Base-by-base conservation (phyloP, 225 moss, liverwort and hornwort genomes). In the Anthoceros angustus region DNA sequence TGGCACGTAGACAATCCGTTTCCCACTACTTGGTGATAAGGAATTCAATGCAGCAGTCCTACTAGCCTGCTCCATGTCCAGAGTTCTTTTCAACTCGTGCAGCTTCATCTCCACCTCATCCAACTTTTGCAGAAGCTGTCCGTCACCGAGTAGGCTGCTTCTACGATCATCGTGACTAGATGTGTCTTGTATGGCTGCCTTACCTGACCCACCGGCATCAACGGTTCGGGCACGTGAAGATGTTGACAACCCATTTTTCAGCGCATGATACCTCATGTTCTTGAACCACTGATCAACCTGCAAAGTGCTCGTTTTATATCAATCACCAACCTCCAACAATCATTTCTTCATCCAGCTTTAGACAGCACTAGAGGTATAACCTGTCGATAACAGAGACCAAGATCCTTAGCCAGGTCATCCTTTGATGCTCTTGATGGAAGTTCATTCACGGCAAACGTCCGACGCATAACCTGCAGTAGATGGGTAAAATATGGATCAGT, bases 1-100 rank as follows among this genome's bases (percentile, higher is more conserved):
- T 60, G 91, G 86, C 42, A 88, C 68, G 75, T 87, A 95, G 26
- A 87, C 70, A 80, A 88, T 79, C 48, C 80, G 91, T 68, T 77
- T 87, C 67, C 88, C 85, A 66, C 75, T 86, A 9, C 77, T 45
- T 71, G 79, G 79, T 72, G 77, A 75, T 71, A 73, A 63, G 25
- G 78, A 70, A 75, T 79, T 76, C 80, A 18, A 23, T 20, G 18
- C 23, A 20, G 7, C 68, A 32, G 73, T 75, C 45, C 67, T 42
- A 70, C 79, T 40, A 75, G 69, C 25, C 70, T 73, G 18, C 66
- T 79, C 70, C 75, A 71, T 46, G 70, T 88, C 86, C 73, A 91
- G 66, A 26, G 78, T 80, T 63, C 79, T 82, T 75, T 79, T 88
- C 66, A 88, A 65, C 40, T 85, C 80, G 55, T 84, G 83, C 42